A percentile compares a stretch with the other conserved stretches of the same genome.
Evolutionary conservation across 225 moss, liverwort and hornwort species (phyloP).

Genomic region (Polytrichum formosum): DNA sequence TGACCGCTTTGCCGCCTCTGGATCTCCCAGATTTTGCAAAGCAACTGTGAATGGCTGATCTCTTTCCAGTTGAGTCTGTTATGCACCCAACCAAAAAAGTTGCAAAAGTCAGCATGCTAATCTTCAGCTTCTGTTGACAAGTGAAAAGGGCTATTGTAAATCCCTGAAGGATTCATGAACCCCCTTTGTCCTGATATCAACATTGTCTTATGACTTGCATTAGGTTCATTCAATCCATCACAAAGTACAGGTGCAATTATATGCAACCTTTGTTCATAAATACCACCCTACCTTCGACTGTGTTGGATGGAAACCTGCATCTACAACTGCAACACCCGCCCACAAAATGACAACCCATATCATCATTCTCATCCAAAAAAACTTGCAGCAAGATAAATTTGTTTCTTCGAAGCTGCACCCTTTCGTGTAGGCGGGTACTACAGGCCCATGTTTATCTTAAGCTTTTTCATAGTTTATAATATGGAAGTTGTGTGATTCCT

Average conservation of each 20-base stretch:
- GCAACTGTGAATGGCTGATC: constrained; percentile 63
- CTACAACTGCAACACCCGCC: constrained; percentile 33
- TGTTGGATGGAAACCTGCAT: constrained; percentile 76
- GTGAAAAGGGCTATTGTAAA: no score
- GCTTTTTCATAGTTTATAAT: no score
- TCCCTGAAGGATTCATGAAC: no score
- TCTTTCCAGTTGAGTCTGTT: constrained; percentile 46
- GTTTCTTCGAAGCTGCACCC: neutral
- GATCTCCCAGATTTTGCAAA: constrained; percentile 22
- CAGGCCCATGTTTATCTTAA: no score
- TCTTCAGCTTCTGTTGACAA: neutral
- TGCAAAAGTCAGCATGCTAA: neutral
- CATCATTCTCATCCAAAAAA: neutral
- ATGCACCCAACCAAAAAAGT: neutral
- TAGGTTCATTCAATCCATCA: no score
- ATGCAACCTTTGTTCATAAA: neutral
- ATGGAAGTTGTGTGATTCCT: no score
- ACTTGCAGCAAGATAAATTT: neutral
- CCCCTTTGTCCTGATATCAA: no score
- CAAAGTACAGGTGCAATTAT: no score
- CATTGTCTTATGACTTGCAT: no score
- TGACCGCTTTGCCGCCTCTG: constrained; percentile 19
- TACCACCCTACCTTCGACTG: constrained; percentile 60
- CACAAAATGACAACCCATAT: neutral
- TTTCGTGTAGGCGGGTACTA: neutral